Base-by-base conservation (phyloP, 768 basidiomycete species). In the Tephrocybe sp. region DNA sequence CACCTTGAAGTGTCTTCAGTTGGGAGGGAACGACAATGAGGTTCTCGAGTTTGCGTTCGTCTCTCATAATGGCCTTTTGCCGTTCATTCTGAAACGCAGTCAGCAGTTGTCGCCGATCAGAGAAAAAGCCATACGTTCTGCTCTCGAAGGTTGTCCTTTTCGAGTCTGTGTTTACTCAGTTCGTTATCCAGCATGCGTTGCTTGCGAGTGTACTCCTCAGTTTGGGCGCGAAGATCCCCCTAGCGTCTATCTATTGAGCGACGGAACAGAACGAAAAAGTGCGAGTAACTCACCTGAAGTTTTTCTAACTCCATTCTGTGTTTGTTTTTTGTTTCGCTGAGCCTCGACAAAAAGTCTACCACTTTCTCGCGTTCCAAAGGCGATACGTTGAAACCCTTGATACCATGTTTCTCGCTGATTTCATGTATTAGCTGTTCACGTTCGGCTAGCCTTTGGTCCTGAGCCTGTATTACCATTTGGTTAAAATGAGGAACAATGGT, bases 401-500 rank as follows among this genome's bases (percentile, higher is more conserved):
- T 84, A 8, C 78, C 75, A 57, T 88, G 73, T 55, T 82, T 82
- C 28, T 81, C 71, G 42, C 83, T 78, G 13, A 92, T 80, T 40
- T 84, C 81, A 11, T 79, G 82, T 47, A 98, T 85, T 19, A 86
- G 70, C 12, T 76, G 73, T 63, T 95, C 93, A 25, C 95, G 83
- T 4, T 84, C 83, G 2, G 64, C 58, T 31, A 94, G 67, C 21
- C 87, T 84, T 38, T 79, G 72, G 45, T 84, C 81, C 67, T 96
- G 89, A 12, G 82, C 80, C 92, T 96, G n/a, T n/a, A 21, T n/a
- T 7, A 5, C 16, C 32, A 51, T 7, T 38, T 38, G 12, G 32
- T 13, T 9, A n/a, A 35, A 21, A 3, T 1, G 15, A 3, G 5
- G 26, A 38, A 44, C 18, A 21, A 16, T n/a, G 21, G 6, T 25